Conservation (phyloP, 2,329 filamentous ascomycete species). For the Lachnum nothofagi region DNA sequence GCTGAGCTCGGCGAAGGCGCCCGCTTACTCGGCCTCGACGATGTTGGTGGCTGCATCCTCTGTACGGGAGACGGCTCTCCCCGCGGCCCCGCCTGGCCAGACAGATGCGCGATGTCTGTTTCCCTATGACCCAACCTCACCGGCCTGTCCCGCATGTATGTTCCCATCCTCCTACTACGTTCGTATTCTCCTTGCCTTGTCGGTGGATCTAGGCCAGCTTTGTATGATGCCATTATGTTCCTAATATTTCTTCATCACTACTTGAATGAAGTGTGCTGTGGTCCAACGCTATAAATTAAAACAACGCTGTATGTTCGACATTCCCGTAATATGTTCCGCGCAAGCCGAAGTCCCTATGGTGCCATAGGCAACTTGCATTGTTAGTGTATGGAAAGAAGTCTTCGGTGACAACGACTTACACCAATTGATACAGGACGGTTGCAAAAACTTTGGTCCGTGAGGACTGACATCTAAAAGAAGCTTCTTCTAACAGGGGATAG, state of each 20-base stretch:
- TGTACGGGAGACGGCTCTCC: slow-evolving; percentile 11
- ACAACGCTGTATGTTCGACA: slow-evolving; percentile 19
- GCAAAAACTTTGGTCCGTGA: slow-evolving; percentile 20
- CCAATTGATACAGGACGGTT: slow-evolving; percentile 13
- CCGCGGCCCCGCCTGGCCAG: slow-evolving; percentile 21
- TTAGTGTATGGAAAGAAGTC: slow-evolving; percentile 11
- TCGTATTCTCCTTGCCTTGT: slow-evolving; percentile 37
- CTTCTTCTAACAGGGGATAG: slow-evolving; percentile 8
- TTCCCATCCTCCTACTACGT: slow-evolving; percentile 29
- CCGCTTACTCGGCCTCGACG: slow-evolving; percentile 23
- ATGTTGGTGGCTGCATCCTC: slow-evolving; percentile 16
- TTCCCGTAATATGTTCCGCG: slow-evolving; percentile 17
- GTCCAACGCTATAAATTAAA: slow-evolving; percentile 25
- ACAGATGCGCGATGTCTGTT: slow-evolving; percentile 40
- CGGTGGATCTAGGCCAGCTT: slow-evolving; percentile 39
- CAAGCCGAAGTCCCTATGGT: slow-evolving; percentile 11
- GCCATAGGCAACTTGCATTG: slow-evolving; percentile 16
- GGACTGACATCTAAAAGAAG: slow-evolving; percentile 23
- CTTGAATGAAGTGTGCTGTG: slow-evolving; percentile 12
- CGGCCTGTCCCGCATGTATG: slow-evolving; percentile 19
- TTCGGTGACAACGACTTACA: slow-evolving; percentile 13
- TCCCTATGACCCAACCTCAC: slow-evolving; percentile 30
- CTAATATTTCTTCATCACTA: slow-evolving; percentile 22
- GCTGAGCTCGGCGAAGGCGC: slow-evolving; percentile 19
- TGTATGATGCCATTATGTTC: slow-evolving; percentile 41